These are phyloP conservation scores for Entomortierella beljakovae DNA, from an alignment of 192 early-diverging fungal genomes.

Conservation along the genomic window DNA sequence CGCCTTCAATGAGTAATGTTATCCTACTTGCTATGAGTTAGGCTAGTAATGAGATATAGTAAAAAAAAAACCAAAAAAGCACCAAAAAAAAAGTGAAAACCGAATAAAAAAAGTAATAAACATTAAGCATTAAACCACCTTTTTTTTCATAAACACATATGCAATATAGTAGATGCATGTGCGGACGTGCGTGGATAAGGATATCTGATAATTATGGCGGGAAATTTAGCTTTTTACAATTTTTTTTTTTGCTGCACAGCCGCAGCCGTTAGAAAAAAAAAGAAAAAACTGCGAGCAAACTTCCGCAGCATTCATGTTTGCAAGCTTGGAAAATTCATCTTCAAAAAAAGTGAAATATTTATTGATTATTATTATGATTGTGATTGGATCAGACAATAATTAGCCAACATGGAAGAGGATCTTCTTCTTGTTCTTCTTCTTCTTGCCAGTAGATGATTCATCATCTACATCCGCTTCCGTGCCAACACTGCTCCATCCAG, in stretches of 20 bases:
- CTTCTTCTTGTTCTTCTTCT: constrained; percentile 72
- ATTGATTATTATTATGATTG: not conserved
- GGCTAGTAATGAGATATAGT: not conserved
- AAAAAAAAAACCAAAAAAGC: constrained; percentile 19
- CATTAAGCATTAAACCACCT: not conserved
- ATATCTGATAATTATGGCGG: not conserved
- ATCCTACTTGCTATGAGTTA: not conserved
- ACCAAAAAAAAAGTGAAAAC: constrained; percentile 3
- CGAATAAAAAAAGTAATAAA: constrained; percentile 10
- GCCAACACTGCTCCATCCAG: constrained; percentile 34
- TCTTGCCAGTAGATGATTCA: constrained; percentile 63
- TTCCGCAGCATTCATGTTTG: no score
- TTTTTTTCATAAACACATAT: no score
- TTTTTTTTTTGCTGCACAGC: no score
- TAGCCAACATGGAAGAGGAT: constrained; percentile 75
- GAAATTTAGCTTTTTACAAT: not conserved
- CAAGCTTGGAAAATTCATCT: no score
- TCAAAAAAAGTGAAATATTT: not conserved
- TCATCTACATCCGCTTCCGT: constrained; percentile 37
- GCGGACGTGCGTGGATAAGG: no score
- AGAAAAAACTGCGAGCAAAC: not conserved
- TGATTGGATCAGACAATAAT: no score
- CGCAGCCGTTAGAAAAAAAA: not conserved
- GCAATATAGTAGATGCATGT: no score
- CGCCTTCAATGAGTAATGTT: not conserved